A percentile compares a stretch with the other conserved stretches of the same genome.
Conservation (phyloP, 2,329 filamentous ascomycete genomes). For the Diplodia intermedia region DNA sequence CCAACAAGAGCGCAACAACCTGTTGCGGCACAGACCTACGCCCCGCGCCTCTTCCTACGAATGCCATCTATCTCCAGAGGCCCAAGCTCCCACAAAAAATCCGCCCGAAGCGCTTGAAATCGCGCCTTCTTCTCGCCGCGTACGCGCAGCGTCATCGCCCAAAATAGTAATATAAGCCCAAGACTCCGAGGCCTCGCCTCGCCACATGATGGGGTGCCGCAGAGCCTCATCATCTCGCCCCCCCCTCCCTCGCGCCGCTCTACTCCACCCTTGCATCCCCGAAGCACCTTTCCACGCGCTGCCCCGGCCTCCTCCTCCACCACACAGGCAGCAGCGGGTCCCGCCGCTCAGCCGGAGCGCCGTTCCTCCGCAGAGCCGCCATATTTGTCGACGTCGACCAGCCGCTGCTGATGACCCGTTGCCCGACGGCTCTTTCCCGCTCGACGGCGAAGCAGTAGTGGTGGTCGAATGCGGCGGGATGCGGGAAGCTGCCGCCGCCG, state of each 20-base stretch:
- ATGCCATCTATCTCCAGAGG: no score
- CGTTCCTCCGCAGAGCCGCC: neutral
- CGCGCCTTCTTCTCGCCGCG: no score
- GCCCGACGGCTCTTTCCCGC: neutral
- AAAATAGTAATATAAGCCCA: no score
- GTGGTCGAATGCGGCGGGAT: neutral
- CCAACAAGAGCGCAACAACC: no score
- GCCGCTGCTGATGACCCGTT: neutral
- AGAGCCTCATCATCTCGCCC: no score
- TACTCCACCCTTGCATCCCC: neutral
- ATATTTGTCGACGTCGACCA: neutral
- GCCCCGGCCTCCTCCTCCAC: neutral
- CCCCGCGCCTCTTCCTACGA: no score
- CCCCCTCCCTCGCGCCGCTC: neutral
- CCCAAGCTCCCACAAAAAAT: no score
- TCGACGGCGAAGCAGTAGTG: neutral
- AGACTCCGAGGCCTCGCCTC: no score
- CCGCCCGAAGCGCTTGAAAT: no score
- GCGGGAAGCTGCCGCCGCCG: neutral
- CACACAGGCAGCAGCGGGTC: conserved; percentile 3
- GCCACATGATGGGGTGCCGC: no score
- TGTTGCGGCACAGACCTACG: no score
- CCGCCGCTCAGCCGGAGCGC: neutral
- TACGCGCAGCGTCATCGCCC: no score
- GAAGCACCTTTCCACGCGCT: neutral